These are phyloP conservation scores for Penicillium pulvis DNA, from an alignment of 495 filamentous ascomycete species.

Conservation along the genomic window DNA sequence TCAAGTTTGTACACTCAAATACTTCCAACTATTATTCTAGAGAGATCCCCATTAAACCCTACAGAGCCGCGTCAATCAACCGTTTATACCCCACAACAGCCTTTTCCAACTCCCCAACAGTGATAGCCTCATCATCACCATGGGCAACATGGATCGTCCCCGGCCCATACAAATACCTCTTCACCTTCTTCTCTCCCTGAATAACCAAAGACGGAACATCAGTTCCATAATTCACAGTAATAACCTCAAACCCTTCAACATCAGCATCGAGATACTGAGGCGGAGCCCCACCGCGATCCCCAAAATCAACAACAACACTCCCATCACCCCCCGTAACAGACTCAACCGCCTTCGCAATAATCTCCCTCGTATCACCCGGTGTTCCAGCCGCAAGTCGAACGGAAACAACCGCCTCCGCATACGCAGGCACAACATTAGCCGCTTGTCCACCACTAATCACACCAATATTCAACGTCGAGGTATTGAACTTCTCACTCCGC, in stretches of 20 bases:
- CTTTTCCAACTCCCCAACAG: slow-evolving; percentile 60
- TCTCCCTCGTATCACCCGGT: slow-evolving; percentile 48
- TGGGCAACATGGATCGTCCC: slow-evolving; percentile 79
- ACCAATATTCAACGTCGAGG: slow-evolving; percentile 83
- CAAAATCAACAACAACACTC: slow-evolving; percentile 56
- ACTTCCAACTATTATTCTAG: not conserved
- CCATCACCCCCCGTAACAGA: slow-evolving; percentile 59
- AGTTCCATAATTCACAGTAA: slow-evolving; percentile 67
- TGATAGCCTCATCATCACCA: slow-evolving; percentile 71
- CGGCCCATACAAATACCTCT: slow-evolving; percentile 75
- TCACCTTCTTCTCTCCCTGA: slow-evolving; percentile 59
- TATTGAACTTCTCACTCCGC: slow-evolving; percentile 68
- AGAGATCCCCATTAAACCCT: not conserved
- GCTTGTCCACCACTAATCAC: slow-evolving; percentile 76
- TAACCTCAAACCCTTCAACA: slow-evolving; percentile 71
- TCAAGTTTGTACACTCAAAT: not conserved
- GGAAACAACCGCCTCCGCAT: slow-evolving; percentile 62
- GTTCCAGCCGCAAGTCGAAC: slow-evolving; percentile 72
- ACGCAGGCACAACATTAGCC: slow-evolving; percentile 75
- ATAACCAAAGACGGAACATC: slow-evolving; percentile 34
- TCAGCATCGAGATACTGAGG: slow-evolving; percentile 70
- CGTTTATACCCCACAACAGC: slow-evolving; percentile 68
- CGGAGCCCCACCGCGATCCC: slow-evolving; percentile 60
- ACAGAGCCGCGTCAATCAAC: slow-evolving; percentile 35
- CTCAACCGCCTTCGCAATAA: slow-evolving; percentile 58